Evolutionary conservation across 169 alveolate species (phyloP), one percentile per base, ranked within the genome.

Genomic region (Cryptosporidium sp.): DNA sequence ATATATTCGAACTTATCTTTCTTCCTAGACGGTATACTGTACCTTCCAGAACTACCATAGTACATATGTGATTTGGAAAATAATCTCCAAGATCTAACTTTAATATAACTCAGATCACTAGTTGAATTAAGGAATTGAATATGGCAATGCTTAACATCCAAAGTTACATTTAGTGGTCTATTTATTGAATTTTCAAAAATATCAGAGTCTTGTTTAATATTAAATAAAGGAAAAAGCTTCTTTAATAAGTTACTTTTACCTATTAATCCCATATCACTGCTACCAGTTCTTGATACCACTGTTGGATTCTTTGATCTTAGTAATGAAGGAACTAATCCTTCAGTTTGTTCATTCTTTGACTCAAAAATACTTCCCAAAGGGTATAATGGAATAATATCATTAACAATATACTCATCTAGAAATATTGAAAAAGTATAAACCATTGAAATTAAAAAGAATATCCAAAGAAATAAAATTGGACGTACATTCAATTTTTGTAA

Each of bases 101-200:
- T 73, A 10, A 73, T 35, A 60, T 73, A 73, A n/a, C 86, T 73
- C 16, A 73, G 37, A 35, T 73, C 61, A 39, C 26, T 73, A 8
- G 69, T 18, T 12, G 86, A 73, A n/a, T 73, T 48, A 21, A 73
- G 45, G 35, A 73, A 73, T 35, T 73, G 86, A 26, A 73, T 69
- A 18, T 73, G 86, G n/a, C 86, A 73, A 56, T 73, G 69, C 10
- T 73, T 73, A n/a, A 73, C n/a, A 56, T 73, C 86, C 58, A 73
- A 33, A 3, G 56, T 56, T 12, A 73, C 60, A 73, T 60, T 73
- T 35, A 73, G 16, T 18, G 84, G 84, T 69, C 52, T 69, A 18
- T 42, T 21, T 12, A 39, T 37, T 31, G 60, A 56, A 14, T 7
- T 12, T 21, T 21, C 33, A 21, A 70, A 56, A 5, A 35, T 18